Conservation (phyloP, 1,139 yeast genomes). For the Blastobotrys malaysiensis region DNA sequence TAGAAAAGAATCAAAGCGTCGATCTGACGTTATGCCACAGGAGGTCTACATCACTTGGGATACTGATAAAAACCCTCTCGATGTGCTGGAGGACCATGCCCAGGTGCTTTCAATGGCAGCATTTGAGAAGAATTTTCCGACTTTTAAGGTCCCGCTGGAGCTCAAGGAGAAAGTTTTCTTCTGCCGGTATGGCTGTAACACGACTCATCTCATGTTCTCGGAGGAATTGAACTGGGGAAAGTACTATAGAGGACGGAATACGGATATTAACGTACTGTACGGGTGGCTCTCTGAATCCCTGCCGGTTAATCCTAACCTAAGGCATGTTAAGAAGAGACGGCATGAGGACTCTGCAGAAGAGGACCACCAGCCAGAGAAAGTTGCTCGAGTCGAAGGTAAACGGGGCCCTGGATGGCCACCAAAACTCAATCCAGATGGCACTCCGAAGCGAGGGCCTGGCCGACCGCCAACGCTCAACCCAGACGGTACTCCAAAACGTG, state of each 20-base stretch:
- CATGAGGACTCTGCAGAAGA: neutral
- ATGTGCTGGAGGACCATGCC: slow-evolving; percentile 17
- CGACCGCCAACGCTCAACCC: neutral
- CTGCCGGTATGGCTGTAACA: slow-evolving; percentile 14
- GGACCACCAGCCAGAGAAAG: neutral
- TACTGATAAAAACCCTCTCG: slow-evolving; percentile 18
- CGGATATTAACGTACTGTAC: slow-evolving; percentile 11
- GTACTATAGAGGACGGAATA: slow-evolving; percentile 14
- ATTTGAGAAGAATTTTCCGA: slow-evolving; percentile 5
- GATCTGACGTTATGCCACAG: slow-evolving; percentile 1
- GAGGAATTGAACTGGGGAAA: slow-evolving; percentile 16
- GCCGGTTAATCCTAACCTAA: neutral
- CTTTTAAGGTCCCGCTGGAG: slow-evolving; percentile 2
- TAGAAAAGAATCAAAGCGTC: slow-evolving; percentile 5
- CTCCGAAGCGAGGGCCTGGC: neutral
- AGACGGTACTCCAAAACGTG: neutral
- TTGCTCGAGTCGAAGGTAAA: neutral
- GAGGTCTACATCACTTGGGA: slow-evolving; percentile 23
- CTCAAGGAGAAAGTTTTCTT: slow-evolving; percentile 7
- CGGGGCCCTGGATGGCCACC: slow-evolving; percentile 1
- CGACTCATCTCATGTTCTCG: slow-evolving; percentile 10
- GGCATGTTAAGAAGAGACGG: neutral
- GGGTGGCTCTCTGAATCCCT: slow-evolving; percentile 6
- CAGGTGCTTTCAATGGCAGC: slow-evolving; percentile 12
- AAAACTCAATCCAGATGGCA: neutral